A percentile compares a stretch with the other conserved stretches of the same genome.
Conservation (phyloP, 352 stramenopile genomes). For the Pythium monospermum region DNA sequence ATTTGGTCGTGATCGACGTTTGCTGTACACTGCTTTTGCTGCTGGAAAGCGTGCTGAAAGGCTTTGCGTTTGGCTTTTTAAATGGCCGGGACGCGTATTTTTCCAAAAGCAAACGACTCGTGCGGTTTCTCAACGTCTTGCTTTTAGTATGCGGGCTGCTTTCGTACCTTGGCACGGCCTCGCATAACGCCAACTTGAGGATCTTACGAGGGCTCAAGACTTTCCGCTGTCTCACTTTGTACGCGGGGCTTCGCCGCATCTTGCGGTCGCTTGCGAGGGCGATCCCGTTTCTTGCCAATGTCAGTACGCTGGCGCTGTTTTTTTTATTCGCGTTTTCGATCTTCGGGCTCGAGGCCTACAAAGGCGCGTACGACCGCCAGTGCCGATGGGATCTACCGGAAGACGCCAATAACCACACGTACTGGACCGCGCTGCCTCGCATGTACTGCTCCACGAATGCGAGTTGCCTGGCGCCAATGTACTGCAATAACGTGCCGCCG, state of each 20-base stretch:
- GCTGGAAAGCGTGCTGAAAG: slow-evolving; percentile 56
- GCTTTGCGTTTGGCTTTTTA: slow-evolving; percentile 46
- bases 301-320: slow-evolving; percentile 65
- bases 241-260: slow-evolving; percentile 60
- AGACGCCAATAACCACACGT: slow-evolving; percentile 3
- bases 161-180: slow-evolving; percentile 30
- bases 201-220: slow-evolving; percentile 67
- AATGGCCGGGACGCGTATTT: slow-evolving; percentile 45
- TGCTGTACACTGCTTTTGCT: slow-evolving; percentile 53
- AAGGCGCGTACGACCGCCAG: slow-evolving; percentile 43
- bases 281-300: slow-evolving; percentile 72
- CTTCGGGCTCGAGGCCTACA: slow-evolving; percentile 68
- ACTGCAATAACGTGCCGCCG: slow-evolving; percentile 25
- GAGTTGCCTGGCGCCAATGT: slow-evolving; percentile 24
- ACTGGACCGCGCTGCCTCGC: slow-evolving; percentile 36
- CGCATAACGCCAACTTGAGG: slow-evolving; percentile 34
- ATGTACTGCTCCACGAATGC: slow-evolving; percentile 45
- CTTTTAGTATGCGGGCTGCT: slow-evolving; percentile 46
- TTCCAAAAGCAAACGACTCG: slow-evolving; percentile 26
- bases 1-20: slow-evolving; percentile 44
- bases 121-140: slow-evolving; percentile 46
- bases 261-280: slow-evolving; percentile 56
- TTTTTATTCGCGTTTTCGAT: slow-evolving; percentile 75
- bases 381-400: slow-evolving; percentile 20
- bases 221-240: slow-evolving; percentile 54